Conservation (phyloP, 805 yeast genomes). For the Candida nitratophila region DNA sequence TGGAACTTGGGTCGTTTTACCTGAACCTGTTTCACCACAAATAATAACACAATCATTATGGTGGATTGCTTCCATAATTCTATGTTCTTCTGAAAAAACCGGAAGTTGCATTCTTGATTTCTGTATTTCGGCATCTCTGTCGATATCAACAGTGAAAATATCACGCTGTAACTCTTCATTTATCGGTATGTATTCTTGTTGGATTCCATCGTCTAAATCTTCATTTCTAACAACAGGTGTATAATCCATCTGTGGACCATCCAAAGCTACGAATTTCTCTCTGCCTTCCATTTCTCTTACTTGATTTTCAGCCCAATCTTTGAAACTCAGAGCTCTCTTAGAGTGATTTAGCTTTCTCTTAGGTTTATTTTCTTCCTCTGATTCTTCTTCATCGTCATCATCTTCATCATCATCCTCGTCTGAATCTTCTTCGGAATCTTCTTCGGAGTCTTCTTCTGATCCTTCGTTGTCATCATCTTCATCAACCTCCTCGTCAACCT, state of each 20-base stretch:
- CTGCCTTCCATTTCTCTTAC: constrained; percentile 59
- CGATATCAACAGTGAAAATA: constrained; percentile 61
- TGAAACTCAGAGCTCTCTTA: constrained; percentile 58
- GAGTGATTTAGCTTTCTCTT: constrained; percentile 36
- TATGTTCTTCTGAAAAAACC: constrained; percentile 83
- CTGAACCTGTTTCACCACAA: constrained; percentile 98
- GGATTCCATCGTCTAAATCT: constrained; percentile 65
- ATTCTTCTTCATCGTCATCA: constrained; percentile 26
- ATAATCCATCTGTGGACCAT: constrained; percentile 45
- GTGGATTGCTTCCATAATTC: constrained; percentile 91
- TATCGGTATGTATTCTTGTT: constrained; percentile 52
- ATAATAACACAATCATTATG: constrained; percentile 86
- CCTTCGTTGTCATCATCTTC: constrained; percentile 19
- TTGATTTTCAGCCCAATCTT: constrained; percentile 81
- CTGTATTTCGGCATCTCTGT: constrained; percentile 62
- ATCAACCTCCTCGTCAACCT: constrained; percentile 6
- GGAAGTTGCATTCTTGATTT: constrained; percentile 67
- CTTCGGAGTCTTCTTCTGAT: constrained; percentile 22
- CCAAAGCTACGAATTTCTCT: constrained; percentile 39
- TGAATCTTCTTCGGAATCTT: constrained; percentile 24
- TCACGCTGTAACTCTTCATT: constrained; percentile 47
- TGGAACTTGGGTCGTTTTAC: constrained; percentile 97
- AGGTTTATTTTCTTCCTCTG: constrained; percentile 27
- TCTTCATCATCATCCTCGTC: constrained; percentile 29
- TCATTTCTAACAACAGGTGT: constrained; percentile 56